Evolutionary conservation across 495 filamentous ascomycete species (phyloP).

Genomic region (Trichoderma orchidacearum): DNA sequence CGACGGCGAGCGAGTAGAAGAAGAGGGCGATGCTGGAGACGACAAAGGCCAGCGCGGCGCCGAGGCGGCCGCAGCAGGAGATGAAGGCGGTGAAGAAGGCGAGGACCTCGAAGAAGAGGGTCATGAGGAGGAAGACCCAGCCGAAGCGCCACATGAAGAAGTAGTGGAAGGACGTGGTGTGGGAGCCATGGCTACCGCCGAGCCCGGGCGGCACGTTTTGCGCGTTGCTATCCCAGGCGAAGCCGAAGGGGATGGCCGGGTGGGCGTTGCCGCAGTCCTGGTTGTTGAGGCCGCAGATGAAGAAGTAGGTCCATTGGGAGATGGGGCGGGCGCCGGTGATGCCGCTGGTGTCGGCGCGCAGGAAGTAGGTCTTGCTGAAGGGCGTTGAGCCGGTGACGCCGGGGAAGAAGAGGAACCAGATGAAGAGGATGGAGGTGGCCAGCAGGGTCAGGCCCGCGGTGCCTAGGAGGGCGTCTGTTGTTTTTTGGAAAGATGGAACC

Average conservation of each 20-base stretch:
- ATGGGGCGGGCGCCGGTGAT: slow-evolving; percentile 49
- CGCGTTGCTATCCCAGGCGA: slow-evolving; percentile 31
- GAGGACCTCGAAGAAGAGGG: slow-evolving; percentile 46
- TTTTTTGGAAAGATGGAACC: too few relatives aligned
- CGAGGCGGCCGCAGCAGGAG: slow-evolving; percentile 34
- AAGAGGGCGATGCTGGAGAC: slow-evolving; percentile 23
- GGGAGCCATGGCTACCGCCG: slow-evolving; percentile 26
- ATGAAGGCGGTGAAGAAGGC: slow-evolving; percentile 40
- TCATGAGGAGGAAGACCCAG: slow-evolving; percentile 63
- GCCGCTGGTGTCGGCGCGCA: slow-evolving; percentile 55
- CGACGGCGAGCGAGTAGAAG: slow-evolving; percentile 30
- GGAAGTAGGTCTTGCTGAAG: slow-evolving; percentile 65
- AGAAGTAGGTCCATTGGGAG: slow-evolving; percentile 83
- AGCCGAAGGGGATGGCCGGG: slow-evolving; percentile 33
- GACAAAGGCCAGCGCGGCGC: slow-evolving; percentile 27
- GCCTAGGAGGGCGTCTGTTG: slow-evolving; percentile 22
- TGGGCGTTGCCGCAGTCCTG: slow-evolving; percentile 26
- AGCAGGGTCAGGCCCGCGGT: slow-evolving; percentile 58
- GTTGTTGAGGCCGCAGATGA: slow-evolving; percentile 42
- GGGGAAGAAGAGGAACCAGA: slow-evolving; percentile 69
- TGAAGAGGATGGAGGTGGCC: slow-evolving; percentile 56
- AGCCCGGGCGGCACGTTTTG: slow-evolving; percentile 23
- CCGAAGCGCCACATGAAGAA: slow-evolving; percentile 47
- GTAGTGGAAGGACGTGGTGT: slow-evolving; percentile 32
- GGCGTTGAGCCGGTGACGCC: slow-evolving; percentile 47